These are phyloP conservation scores for Lavandula angustifolia DNA, from an alignment of 257 asterid genomes.

Conservation along the genomic window DNA sequence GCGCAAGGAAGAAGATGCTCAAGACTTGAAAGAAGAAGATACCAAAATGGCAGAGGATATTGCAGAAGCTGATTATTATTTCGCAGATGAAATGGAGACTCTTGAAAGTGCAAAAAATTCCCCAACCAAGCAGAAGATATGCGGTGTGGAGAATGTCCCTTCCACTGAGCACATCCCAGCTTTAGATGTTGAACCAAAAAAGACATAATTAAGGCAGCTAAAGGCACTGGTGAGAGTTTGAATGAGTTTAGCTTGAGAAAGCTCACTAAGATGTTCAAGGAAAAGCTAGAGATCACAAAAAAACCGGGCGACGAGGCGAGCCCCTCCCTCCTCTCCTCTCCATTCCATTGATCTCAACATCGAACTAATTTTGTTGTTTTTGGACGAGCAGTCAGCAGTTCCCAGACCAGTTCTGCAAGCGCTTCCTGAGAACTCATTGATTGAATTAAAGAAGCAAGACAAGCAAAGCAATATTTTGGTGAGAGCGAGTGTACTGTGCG, in stretches of 20 bases:
- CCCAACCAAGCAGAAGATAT: slow-evolving; percentile 12
- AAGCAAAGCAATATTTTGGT: no score
- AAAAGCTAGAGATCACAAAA: slow-evolving; percentile 34
- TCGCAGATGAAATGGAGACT: slow-evolving; percentile 15
- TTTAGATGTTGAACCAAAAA: slow-evolving; percentile 24
- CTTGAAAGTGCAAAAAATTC: slow-evolving; percentile 2
- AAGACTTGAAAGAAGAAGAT: background rate
- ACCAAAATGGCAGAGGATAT: background rate
- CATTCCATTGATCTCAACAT: background rate
- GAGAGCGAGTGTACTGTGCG: background rate
- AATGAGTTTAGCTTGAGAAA: slow-evolving; percentile 41
- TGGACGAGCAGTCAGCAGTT: slow-evolving; percentile 27
- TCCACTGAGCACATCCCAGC: slow-evolving; percentile 10
- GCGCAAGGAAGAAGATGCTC: slow-evolving; percentile 3
- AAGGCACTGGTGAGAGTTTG: slow-evolving; percentile 24
- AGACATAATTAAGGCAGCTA: slow-evolving; percentile 27
- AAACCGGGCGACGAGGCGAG: slow-evolving; percentile 31
- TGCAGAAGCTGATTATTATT: background rate
- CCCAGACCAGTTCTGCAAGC: slow-evolving; percentile 54
- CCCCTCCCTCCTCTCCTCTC: background rate
- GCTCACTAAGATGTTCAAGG: slow-evolving; percentile 52
- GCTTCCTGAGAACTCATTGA: slow-evolving; percentile 43
- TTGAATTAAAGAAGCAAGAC: background rate
- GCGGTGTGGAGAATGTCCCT: no score
- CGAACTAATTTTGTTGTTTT: background rate